Base-by-base conservation (phyloP, 2,329 filamentous ascomycete species). In the Curvularia sp. region DNA sequence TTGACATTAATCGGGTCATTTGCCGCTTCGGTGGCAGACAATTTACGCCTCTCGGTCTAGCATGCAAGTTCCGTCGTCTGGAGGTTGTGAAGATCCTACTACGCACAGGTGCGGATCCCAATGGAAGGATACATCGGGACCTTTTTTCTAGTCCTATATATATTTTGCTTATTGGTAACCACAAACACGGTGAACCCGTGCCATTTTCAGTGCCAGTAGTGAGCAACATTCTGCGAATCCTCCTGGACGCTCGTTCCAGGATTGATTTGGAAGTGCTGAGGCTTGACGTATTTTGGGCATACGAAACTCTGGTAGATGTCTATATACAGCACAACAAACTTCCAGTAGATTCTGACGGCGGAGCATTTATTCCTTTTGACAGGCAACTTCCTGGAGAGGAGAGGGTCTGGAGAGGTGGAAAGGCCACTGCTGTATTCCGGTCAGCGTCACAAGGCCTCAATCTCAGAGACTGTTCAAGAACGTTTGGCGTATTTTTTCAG, bases 211-310 rank as follows among this genome's bases (percentile, higher is more conserved):
- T 24, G 22, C 22, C 22, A 24, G 22, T 24, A 24, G 22, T 24
- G 22, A 24, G 18, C 39, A 7, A 15, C 5, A 52, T 52, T 8
- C 12, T 52, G 5, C 49, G 42, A 35, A n/a, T 20, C 13, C 49
- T 52, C 12, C 33, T 52, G 18, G 39, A 24, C 4, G 18, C n/a
- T 18, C 5, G 20, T 28, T n/a, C n/a, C 13, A n/a, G 2, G 3
- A 13, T 43, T 2, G 0, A 0, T 1, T 15, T 2, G 13, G 1
- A 5, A 2, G n/a, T 22, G 1, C 2, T 51, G 12, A 1, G 1
- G 7, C 0, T 1, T 9, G 0, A 10, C 5, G 1, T 0, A 10
- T 52, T 52, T 10, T 43, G 49, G 49, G 13, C 9, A 20, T 18
- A 13, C 13, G 18, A 15, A 15, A 10, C 2, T 5, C 12, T 52